Percentiles rank a stretch among this genome's conserved stretches.
These are phyloP conservation scores for Fusarium sp. DNA, from an alignment of 2,329 filamentous ascomycete genomes.

Conservation along the genomic window DNA sequence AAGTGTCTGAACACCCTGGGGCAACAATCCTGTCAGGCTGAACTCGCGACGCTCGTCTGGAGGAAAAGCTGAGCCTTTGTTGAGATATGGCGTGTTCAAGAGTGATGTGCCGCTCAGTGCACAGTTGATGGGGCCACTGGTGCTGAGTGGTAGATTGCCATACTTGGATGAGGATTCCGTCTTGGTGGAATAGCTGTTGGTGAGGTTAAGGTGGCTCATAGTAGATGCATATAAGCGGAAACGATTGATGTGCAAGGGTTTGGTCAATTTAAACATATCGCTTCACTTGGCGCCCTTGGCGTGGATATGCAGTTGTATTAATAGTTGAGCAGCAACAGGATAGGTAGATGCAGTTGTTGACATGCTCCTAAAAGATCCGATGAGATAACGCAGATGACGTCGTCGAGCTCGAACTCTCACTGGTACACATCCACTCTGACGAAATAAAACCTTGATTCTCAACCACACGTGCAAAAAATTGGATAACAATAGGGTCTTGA, in stretches of 20 bases:
- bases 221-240: slow-evolving; percentile 3
- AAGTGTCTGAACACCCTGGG: slow-evolving; percentile 78
- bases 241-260: slow-evolving; percentile 1
- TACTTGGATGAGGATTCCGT: slow-evolving; percentile 48
- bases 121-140: slow-evolving; percentile 54
- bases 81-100: slow-evolving; percentile 64
- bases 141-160: slow-evolving; percentile 53
- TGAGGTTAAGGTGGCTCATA: slow-evolving; percentile 7
- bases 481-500: neutral
- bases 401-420: slow-evolving; percentile 28
- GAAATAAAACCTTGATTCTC: slow-evolving; percentile 23
- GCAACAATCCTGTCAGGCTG: slow-evolving; percentile 79
- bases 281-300: slow-evolving; percentile 2
- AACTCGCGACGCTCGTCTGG: slow-evolving; percentile 76
- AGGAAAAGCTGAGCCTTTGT: slow-evolving; percentile 86
- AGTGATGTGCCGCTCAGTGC: slow-evolving; percentile 54
- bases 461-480: slow-evolving; percentile 15
- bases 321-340: neutral
- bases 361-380: neutral
- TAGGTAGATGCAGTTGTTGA: no score
- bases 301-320: slow-evolving; percentile 1
- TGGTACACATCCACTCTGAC: slow-evolving; percentile 36
- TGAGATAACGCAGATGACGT: slow-evolving; percentile 31
- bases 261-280: slow-evolving; percentile 21
- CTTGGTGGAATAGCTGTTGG: slow-evolving; percentile 27